A percentile compares a stretch with the other conserved stretches of the same genome.
Conservation (phyloP, 2,329 filamentous ascomycete genomes). For the Fusarium armeniacum region DNA sequence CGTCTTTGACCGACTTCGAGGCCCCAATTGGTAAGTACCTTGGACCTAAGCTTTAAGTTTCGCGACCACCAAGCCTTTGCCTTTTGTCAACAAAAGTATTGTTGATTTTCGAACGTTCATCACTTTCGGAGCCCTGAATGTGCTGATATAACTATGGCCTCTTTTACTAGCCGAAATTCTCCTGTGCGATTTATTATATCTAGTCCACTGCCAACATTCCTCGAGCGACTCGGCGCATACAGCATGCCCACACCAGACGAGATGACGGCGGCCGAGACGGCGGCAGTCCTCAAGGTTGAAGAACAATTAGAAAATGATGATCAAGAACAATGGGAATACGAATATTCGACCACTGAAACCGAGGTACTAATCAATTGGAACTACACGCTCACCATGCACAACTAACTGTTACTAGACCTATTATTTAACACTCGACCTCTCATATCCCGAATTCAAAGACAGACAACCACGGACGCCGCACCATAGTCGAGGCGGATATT, state of each 20-base stretch:
- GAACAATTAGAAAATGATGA: conserved; percentile 55
- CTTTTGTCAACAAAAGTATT: conserved; percentile 22
- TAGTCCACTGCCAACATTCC: not conserved
- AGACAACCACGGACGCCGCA: conserved; percentile 57
- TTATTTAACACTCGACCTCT: conserved; percentile 74
- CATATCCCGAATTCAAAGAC: conserved; percentile 69
- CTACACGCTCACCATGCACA: not conserved
- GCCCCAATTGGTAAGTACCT: conserved; percentile 39
- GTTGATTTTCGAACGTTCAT: not conserved
- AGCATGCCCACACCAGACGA: conserved; percentile 40
- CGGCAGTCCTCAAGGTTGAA: conserved; percentile 51
- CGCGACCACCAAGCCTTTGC: conserved; percentile 10
- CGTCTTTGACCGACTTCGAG: conserved; percentile 48
- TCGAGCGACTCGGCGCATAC: not conserved
- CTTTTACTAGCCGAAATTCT: not conserved
- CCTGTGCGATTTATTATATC: not conserved
- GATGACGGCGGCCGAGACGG: conserved; percentile 38
- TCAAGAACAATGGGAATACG: conserved; percentile 76
- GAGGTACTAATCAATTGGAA: conserved; percentile 60
- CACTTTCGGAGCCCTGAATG: not conserved
- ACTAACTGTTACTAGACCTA: conserved; percentile 65
- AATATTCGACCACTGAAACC: conserved; percentile 74
- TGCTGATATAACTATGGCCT: not conserved
- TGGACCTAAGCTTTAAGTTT: conserved; percentile 9
- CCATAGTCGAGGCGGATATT: conserved; percentile 62